These are phyloP conservation scores for Phytophthora multivora DNA, from an alignment of 352 stramenopile genomes.

Conservation along the genomic window DNA sequence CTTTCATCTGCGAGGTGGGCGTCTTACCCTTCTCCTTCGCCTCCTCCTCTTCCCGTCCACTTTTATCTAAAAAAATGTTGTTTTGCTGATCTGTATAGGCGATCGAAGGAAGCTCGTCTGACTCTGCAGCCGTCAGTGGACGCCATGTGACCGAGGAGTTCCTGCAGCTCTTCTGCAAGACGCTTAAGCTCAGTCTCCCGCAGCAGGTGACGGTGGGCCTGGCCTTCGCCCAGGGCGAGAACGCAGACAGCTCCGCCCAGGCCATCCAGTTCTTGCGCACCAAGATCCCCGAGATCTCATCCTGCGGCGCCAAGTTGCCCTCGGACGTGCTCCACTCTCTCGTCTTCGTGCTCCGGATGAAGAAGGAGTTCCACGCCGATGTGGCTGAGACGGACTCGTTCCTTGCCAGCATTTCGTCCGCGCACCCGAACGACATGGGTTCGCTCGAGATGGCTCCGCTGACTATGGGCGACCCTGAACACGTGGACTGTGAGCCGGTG, in stretches of 20 bases:
- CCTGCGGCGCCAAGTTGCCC: slow-evolving; percentile 80
- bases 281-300: slow-evolving; percentile 88
- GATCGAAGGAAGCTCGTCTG: slow-evolving; percentile 66
- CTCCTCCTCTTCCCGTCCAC: neutral
- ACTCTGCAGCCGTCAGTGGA: slow-evolving; percentile 32
- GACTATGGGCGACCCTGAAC: slow-evolving; percentile 85
- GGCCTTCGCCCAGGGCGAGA: slow-evolving; percentile 81
- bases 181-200: slow-evolving; percentile 84
- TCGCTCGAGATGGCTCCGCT: slow-evolving; percentile 85
- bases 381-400: slow-evolving; percentile 86
- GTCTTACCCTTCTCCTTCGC: too few species aligned
- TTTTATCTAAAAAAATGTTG: neutral
- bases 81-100: slow-evolving; percentile 34
- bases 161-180: slow-evolving; percentile 73
- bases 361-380: slow-evolving; percentile 76
- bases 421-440: slow-evolving; percentile 88
- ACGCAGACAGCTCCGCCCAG: slow-evolving; percentile 52
- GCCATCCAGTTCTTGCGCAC: slow-evolving; percentile 79
- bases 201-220: slow-evolving; percentile 87
- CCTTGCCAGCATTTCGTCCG: slow-evolving; percentile 82
- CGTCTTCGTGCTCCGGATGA: slow-evolving; percentile 82
- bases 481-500: slow-evolving; percentile 79
- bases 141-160: slow-evolving; percentile 82
- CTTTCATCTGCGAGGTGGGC: slow-evolving; percentile 83
- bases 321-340: slow-evolving; percentile 84